phyloP scores from a whole-genome alignment of 768 basidiomycete species.

The Hericium rajendrae region DNA sequence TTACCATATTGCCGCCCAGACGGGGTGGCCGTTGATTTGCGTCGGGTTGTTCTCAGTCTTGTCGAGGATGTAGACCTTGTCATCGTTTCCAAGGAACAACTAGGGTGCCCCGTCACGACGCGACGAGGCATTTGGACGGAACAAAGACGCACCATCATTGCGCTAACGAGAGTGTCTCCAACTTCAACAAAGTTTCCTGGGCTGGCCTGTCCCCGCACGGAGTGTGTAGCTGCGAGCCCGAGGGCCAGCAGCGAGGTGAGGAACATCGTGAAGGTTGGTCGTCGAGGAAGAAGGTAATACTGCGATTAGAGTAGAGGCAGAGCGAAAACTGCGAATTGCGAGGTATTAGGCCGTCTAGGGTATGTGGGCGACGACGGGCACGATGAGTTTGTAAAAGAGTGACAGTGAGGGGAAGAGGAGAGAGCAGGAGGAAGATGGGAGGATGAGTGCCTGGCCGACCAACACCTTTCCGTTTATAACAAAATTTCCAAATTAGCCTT shows the following conservation, averaged over 20 bases:
- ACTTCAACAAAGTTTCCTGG: slow-evolving; percentile 23
- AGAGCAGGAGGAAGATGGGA: not conserved
- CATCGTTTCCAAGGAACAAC: slow-evolving; percentile 73
- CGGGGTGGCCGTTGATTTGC: slow-evolving; percentile 57
- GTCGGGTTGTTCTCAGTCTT: slow-evolving; percentile 75
- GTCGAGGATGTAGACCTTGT: slow-evolving; percentile 87
- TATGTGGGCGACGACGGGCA: not conserved
- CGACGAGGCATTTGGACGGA: not conserved
- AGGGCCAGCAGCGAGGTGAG: slow-evolving; percentile 33
- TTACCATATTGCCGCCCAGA: slow-evolving; percentile 66
- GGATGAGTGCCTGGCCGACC: not conserved
- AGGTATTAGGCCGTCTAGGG: not conserved
- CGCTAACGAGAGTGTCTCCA: slow-evolving; percentile 35
- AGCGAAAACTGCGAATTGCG: not conserved
- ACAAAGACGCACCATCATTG: slow-evolving; percentile 39
- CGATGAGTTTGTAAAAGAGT: not conserved
- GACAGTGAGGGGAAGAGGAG: not conserved
- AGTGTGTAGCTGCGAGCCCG: slow-evolving; percentile 30
- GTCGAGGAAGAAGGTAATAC: not conserved
- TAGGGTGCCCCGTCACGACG: slow-evolving; percentile 18
- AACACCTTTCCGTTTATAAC: not conserved
- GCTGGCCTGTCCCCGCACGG: slow-evolving; percentile 13
- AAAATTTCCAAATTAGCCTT: not conserved
- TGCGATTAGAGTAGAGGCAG: not conserved
- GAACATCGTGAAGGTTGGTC: slow-evolving; percentile 16